Conservation (phyloP, 2,329 filamentous ascomycete species). For the Teratosphaeria viscida region DNA sequence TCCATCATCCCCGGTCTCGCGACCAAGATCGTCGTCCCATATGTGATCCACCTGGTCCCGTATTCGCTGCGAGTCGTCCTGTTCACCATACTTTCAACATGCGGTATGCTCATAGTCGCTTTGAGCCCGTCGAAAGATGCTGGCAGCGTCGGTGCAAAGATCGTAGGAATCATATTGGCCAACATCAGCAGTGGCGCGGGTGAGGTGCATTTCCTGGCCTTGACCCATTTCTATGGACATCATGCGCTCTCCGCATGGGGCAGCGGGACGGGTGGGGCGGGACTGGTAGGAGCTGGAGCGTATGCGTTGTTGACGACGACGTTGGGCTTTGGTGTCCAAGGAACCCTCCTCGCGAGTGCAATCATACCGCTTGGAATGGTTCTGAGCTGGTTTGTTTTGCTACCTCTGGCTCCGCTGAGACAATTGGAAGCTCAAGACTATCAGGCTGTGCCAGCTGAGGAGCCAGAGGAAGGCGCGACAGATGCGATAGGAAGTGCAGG, state of each 20-base stretch:
- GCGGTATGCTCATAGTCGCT: constrained; percentile 82
- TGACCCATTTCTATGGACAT: constrained; percentile 88
- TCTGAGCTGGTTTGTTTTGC: constrained; percentile 69
- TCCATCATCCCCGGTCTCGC: constrained; percentile 85
- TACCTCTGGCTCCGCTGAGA: constrained; percentile 58
- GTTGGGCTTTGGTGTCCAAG: constrained; percentile 61
- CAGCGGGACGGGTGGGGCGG: constrained; percentile 56
- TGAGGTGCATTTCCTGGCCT: constrained; percentile 78
- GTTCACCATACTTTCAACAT: constrained; percentile 65
- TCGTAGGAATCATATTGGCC: constrained; percentile 73
- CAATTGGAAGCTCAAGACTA: constrained; percentile 37
- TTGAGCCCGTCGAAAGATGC: constrained; percentile 50
- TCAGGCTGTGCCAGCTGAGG: constrained; percentile 23
- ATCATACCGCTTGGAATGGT: constrained; percentile 75
- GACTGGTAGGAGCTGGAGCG: constrained; percentile 72
- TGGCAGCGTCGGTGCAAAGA: constrained; percentile 58
- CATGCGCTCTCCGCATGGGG: constrained; percentile 81
- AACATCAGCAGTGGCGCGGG: constrained; percentile 78
- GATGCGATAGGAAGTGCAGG: background rate
- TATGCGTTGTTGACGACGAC: constrained; percentile 81
- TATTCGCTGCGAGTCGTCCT: constrained; percentile 65
- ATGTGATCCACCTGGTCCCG: constrained; percentile 82
- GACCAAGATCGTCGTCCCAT: constrained; percentile 79
- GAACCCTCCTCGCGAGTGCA: constrained; percentile 66
- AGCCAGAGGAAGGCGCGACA: background rate